Evolutionary conservation across 176 grass and related monocot species (phyloP).

Genomic region (Stipa capillata): DNA sequence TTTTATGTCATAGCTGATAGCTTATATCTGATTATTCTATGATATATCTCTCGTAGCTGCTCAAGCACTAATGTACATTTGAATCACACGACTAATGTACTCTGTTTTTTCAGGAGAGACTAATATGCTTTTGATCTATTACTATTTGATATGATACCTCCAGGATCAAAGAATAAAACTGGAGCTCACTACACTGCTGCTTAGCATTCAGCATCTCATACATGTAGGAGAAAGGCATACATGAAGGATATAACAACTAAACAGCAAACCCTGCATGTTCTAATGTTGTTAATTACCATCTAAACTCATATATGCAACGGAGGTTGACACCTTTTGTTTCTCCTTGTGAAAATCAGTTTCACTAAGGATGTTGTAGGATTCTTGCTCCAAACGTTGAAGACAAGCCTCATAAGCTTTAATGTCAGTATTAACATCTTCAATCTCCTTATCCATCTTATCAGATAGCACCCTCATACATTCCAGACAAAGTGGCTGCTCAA

Average conservation of each 20-base stretch:
- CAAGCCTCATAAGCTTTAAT: conserved; percentile 90
- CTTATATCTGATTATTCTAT: neutral
- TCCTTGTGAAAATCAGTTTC: conserved; percentile 72
- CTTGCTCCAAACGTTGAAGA: conserved; percentile 57
- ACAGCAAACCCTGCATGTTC: neutral
- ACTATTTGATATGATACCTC: neutral
- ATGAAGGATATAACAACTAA: neutral
- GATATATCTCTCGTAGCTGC: neutral
- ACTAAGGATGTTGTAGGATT: conserved; percentile 63
- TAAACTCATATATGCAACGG: conserved; percentile 2
- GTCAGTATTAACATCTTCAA: conserved; percentile 79
- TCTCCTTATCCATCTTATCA: conserved; percentile 93
- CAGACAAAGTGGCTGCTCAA: conserved; percentile 94
- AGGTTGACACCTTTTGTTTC: conserved; percentile 64
- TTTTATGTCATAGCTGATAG: neutral
- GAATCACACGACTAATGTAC: neutral
- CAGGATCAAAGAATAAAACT: conserved; percentile 7
- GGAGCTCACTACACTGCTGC: neutral
- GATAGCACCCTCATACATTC: conserved; percentile 92
- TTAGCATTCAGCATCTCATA: neutral
- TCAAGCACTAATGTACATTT: neutral
- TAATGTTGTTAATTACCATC: neutral
- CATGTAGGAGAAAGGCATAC: neutral
- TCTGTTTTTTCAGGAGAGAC: neutral
- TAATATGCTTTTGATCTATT: neutral